Percentiles rank a stretch among this genome's conserved stretches.
Conservation (phyloP, 306 rosid species). For the Bauhinia variegata region DNA sequence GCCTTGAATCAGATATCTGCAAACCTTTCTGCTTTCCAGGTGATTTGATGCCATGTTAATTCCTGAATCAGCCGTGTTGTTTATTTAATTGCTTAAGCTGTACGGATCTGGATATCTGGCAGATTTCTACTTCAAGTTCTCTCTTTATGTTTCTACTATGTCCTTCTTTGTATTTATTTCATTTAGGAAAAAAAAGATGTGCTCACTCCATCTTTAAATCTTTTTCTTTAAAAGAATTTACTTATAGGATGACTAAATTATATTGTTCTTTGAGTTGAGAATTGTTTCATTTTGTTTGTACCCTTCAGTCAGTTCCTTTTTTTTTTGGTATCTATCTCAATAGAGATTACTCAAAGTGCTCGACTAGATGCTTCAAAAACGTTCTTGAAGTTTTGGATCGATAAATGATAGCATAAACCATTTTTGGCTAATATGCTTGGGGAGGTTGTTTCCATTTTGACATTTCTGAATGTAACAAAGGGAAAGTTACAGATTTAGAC, state of each 20-base stretch:
- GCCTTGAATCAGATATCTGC: constrained; percentile 55
- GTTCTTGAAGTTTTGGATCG: constrained; percentile 31
- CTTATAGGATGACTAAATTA: too few species aligned
- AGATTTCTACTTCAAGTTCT: not conserved
- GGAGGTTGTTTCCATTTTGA: constrained; percentile 1
- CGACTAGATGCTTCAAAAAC: constrained; percentile 14
- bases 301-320: not conserved
- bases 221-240: too few species aligned
- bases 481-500: constrained; percentile 22
- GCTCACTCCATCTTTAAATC: not conserved
- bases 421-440: not conserved
- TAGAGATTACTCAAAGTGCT: constrained; percentile 15
- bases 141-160: not conserved
- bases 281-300: too few species aligned
- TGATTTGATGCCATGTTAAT: constrained; percentile 26
- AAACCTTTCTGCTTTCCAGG: constrained; percentile 55
- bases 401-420: not conserved
- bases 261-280: too few species aligned
- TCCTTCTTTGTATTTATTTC: constrained; percentile 10
- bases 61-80: constrained; percentile 19
- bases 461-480: constrained; percentile 5
- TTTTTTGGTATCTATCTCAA: constrained; percentile 1
- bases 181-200: constrained; percentile 14
- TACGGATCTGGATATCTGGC: not conserved
- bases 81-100: not conserved